Percentiles rank a stretch among this genome's conserved stretches.
Evolutionary conservation across 768 basidiomycete species (phyloP).

Genomic region (Leccinum truebloodii): DNA sequence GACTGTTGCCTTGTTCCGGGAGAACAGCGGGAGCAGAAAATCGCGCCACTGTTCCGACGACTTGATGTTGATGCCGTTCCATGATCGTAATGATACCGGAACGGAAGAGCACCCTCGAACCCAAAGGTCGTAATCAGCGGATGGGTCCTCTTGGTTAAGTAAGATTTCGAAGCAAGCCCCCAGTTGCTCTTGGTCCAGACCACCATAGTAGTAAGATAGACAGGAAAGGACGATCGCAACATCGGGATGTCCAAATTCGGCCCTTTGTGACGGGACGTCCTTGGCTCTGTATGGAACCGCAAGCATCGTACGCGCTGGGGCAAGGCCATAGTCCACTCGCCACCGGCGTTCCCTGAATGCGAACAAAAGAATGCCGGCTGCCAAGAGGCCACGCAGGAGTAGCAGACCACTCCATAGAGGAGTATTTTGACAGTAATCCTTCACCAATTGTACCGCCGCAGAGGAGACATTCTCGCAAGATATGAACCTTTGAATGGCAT

Average conservation of each 20-base stretch:
- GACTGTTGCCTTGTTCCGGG: constrained; percentile 30
- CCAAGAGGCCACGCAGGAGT: constrained; percentile 37
- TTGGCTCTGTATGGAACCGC: constrained; percentile 42
- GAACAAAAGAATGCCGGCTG: constrained; percentile 33
- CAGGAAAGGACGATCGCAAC: constrained; percentile 38
- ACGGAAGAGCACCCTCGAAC: constrained; percentile 19
- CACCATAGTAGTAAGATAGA: constrained; percentile 39
- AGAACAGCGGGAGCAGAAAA: constrained; percentile 32
- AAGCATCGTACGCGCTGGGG: constrained; percentile 33
- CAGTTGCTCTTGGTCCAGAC: constrained; percentile 34
- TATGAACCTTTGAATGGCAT: constrained; percentile 27
- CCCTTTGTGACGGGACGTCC: constrained; percentile 37
- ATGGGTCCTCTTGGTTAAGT: constrained; percentile 33
- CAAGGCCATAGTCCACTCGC: constrained; percentile 41
- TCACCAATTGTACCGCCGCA: constrained; percentile 1
- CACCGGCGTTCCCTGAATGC: constrained; percentile 37
- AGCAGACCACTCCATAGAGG: constrained; percentile 27
- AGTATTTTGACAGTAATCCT: constrained; percentile 2
- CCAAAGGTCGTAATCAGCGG: constrained; percentile 35
- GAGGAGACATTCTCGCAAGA: constrained; percentile 8
- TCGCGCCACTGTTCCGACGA: constrained; percentile 28
- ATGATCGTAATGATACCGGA: constrained; percentile 18
- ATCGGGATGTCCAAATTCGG: constrained; percentile 43
- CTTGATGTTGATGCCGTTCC: constrained; percentile 30
- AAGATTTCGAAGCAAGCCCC: constrained; percentile 31